These are phyloP conservation scores for Alisma plantagoaquatica DNA, from an alignment of 106 monocot species.

Conservation along the genomic window DNA sequence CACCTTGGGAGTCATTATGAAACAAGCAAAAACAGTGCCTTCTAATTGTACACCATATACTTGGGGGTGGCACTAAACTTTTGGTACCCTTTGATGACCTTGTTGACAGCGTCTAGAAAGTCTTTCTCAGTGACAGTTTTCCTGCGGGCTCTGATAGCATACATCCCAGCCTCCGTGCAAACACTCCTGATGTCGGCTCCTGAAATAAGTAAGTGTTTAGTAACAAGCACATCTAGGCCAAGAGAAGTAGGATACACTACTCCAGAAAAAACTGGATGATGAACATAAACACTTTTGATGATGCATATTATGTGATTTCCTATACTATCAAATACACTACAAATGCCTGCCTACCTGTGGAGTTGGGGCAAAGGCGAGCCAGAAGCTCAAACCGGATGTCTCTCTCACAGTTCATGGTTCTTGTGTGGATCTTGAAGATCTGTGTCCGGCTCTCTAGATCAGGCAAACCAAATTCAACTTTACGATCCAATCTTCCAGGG, in stretches of 20 bases:
- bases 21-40: too few relatives aligned
- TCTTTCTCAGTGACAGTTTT: constrained; percentile 98
- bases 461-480: constrained; percentile 93
- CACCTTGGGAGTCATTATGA: too few relatives aligned
- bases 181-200: constrained; percentile 94
- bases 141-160: constrained; percentile 78
- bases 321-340: too few relatives aligned
- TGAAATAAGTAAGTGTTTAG: too few relatives aligned
- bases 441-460: constrained; percentile 92
- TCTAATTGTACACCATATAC: constrained; percentile 89
- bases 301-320: too few relatives aligned
- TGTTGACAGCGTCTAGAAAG: constrained; percentile 93
- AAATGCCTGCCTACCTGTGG: constrained; percentile 51
- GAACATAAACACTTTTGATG: too few relatives aligned
- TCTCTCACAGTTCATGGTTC: constrained; percentile 97
- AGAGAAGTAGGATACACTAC: too few relatives aligned
- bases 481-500: constrained; percentile 91
- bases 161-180: constrained; percentile 99
- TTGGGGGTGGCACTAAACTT: constrained; percentile 97
- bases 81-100: constrained; percentile 97
- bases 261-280: too few relatives aligned
- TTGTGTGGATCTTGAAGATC: constrained; percentile 96
- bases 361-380: constrained; percentile 95
- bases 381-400: constrained; percentile 95
- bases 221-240: too few relatives aligned